Conservation (phyloP, 768 basidiomycete genomes). For the Lactifluus rugatus region DNA sequence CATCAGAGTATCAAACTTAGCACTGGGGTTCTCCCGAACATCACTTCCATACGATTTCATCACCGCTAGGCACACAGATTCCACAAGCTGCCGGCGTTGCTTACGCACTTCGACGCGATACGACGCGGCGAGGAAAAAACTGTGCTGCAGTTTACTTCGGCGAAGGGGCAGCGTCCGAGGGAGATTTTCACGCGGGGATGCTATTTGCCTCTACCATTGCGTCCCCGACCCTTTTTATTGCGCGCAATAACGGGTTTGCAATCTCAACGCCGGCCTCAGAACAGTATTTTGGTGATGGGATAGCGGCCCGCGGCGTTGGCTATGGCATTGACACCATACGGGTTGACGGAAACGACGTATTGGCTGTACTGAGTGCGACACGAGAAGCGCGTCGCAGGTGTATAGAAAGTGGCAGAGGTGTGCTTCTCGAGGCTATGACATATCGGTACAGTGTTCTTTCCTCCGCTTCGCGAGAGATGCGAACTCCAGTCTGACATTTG, state of each 20-base stretch:
- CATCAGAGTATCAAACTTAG: slow-evolving; percentile 26
- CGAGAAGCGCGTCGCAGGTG: slow-evolving; percentile 62
- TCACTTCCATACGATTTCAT: slow-evolving; percentile 93
- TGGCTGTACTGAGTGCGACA: slow-evolving; percentile 71
- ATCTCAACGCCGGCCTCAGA: slow-evolving; percentile 88
- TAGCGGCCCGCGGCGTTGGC: slow-evolving; percentile 82
- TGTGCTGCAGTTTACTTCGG: slow-evolving; percentile 89
- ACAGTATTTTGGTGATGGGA: slow-evolving; percentile 89
- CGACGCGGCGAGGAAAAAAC: slow-evolving; percentile 52
- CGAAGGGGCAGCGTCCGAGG: slow-evolving; percentile 90
- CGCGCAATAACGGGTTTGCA: slow-evolving; percentile 84
- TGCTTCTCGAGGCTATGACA: slow-evolving; percentile 84
- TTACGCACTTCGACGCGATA: slow-evolving; percentile 77
- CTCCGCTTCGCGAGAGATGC: not conserved
- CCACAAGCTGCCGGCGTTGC: slow-evolving; percentile 92
- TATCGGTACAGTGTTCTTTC: slow-evolving; percentile 53
- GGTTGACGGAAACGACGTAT: slow-evolving; percentile 88
- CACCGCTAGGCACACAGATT: slow-evolving; percentile 88
- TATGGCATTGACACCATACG: slow-evolving; percentile 89
- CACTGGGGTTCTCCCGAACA: slow-evolving; percentile 79
- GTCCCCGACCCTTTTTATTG: slow-evolving; percentile 64
- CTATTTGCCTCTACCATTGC: slow-evolving; percentile 70
- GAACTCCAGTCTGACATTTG: not conserved
- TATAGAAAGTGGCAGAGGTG: slow-evolving; percentile 70
- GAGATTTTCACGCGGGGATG: slow-evolving; percentile 91